These are phyloP conservation scores for Colletotrichum sp. DNA, from an alignment of 2,329 filamentous ascomycete species.

Conservation along the genomic window DNA sequence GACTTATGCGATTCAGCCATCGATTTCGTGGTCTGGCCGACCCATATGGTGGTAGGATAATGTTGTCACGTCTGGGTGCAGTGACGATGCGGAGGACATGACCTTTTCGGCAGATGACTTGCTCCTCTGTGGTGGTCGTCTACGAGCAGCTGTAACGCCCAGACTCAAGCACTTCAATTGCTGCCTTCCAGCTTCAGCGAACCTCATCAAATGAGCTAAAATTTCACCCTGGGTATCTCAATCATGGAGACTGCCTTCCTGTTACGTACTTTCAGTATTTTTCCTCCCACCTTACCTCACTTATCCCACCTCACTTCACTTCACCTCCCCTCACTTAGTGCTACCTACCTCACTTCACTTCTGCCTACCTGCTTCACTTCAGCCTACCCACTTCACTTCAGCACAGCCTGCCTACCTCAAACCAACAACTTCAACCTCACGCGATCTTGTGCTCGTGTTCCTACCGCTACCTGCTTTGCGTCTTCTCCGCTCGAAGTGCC, in stretches of 20 bases:
- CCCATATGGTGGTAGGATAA: background rate
- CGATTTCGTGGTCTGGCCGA: background rate
- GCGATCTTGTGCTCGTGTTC: background rate
- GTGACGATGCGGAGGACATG: fast-evolving
- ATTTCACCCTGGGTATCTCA: background rate
- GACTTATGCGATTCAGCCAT: background rate
- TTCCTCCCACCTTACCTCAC: background rate
- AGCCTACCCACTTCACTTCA: background rate
- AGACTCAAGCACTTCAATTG: background rate
- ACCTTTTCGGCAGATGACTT: too few relatives aligned
- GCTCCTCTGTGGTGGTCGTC: too few relatives aligned
- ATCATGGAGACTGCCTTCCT: background rate
- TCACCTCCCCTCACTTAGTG: background rate
- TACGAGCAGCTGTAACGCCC: background rate
- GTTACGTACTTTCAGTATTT: background rate
- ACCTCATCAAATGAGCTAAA: background rate
- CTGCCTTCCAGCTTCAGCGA: background rate
- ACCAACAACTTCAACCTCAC: background rate
- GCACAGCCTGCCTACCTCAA: background rate
- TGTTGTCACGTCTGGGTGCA: background rate
- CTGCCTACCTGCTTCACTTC: too few relatives aligned
- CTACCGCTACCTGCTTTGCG: background rate
- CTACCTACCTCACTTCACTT: background rate
- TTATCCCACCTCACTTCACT: background rate
- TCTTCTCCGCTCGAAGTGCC: background rate